phyloP scores from a whole-genome alignment of 768 basidiomycete species.

The Leccinum barrowsii region DNA sequence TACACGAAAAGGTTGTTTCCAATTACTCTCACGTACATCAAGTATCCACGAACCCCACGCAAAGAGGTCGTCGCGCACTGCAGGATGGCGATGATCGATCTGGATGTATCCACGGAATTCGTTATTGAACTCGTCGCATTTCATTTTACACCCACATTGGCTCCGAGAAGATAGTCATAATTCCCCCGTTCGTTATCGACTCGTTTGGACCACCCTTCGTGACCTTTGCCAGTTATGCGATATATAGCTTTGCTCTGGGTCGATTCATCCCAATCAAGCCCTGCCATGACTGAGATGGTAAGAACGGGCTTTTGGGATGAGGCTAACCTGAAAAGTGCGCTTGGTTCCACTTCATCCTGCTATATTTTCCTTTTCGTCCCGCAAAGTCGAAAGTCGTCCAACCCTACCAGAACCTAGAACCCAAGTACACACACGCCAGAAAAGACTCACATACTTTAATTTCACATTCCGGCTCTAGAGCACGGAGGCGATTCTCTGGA shows the following conservation, averaged over 20 bases:
- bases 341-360: conserved; percentile 65
- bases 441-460: conserved; percentile 52
- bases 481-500: conserved; percentile 59
- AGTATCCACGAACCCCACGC: conserved; percentile 82
- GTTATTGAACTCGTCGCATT: background rate
- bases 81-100: conserved; percentile 85
- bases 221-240: conserved; percentile 61
- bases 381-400: conserved; percentile 88
- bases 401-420: conserved; percentile 41
- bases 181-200: conserved; percentile 87
- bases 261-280: conserved; percentile 81
- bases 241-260: conserved; percentile 63
- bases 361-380: conserved; percentile 78
- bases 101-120: conserved; percentile 27
- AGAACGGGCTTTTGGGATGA: background rate
- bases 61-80: conserved; percentile 68
- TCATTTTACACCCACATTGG: conserved; percentile 47
- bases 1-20: background rate
- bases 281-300: conserved; percentile 33
- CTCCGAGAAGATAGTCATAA: conserved; percentile 79
- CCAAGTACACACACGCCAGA: background rate
- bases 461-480: conserved; percentile 53
- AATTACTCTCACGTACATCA: conserved; percentile 33
- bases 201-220: conserved; percentile 76
- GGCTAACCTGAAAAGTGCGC: conserved; percentile 73